These are phyloP conservation scores for Nyctanthes arbortristis DNA, from an alignment of 257 asterid species.

Conservation along the genomic window DNA sequence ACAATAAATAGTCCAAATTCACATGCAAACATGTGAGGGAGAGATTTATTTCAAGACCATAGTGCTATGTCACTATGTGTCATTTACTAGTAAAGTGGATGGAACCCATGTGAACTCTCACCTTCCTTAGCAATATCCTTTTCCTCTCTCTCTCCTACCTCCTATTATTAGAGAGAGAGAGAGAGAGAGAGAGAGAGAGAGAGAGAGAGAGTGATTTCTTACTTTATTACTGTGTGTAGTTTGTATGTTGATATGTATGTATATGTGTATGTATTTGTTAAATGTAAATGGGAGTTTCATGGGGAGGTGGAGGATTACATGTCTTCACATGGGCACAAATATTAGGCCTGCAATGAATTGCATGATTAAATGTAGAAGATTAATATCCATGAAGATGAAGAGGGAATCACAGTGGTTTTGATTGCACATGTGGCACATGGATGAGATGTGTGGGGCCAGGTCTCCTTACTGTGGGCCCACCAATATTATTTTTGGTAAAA, in stretches of 20 bases:
- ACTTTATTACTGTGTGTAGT: too few relatives aligned
- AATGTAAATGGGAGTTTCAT: neutral
- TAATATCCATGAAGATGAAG: slow-evolving; percentile 10
- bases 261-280: neutral
- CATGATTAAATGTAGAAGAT: neutral
- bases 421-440: slow-evolving; percentile 38
- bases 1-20: slow-evolving; percentile 37
- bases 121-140: slow-evolving; percentile 26
- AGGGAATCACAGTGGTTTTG: slow-evolving; percentile 1
- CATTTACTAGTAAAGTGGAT: slow-evolving; percentile 25
- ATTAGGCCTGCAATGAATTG: neutral
- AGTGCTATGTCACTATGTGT: slow-evolving; percentile 33
- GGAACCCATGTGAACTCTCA: slow-evolving; percentile 60
- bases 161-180: slow-evolving; percentile 40
- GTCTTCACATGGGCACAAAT: slow-evolving; percentile 40
- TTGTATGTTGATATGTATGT: too few relatives aligned
- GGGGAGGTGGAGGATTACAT: slow-evolving; percentile 23
- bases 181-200: too few relatives aligned
- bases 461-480: slow-evolving; percentile 16
- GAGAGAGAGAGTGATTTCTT: too few relatives aligned
- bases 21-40: slow-evolving; percentile 44
- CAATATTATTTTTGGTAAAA: slow-evolving; percentile 3
- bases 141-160: neutral
- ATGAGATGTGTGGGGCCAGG: neutral
- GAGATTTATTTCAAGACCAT: slow-evolving; percentile 1